These are phyloP conservation scores for Cutaneotrichosporon cyanovorans DNA, from an alignment of 1,284 basidiomycete genomes.

Conservation along the genomic window DNA sequence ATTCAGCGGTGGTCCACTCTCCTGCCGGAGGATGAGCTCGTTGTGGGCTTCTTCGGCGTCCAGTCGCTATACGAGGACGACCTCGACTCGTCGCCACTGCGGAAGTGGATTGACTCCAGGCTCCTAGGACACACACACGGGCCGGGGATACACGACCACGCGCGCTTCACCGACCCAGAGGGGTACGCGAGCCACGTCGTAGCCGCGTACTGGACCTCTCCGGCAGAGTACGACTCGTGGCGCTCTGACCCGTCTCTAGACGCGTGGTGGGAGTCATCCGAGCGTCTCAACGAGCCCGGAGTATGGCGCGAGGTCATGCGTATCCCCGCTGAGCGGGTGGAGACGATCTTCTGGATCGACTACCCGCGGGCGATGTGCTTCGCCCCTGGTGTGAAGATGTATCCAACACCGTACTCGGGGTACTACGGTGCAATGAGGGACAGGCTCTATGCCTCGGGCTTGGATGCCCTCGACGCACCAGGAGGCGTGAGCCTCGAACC, in stretches of 20 bases:
- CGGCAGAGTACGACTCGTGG: slow-evolving; percentile 1
- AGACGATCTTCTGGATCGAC: slow-evolving; percentile 14
- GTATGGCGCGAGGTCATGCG: slow-evolving; percentile 7
- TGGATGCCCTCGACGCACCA: not conserved
- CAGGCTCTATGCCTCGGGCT: slow-evolving; percentile 1
- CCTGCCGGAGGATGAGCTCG: not conserved
- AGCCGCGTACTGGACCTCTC: slow-evolving; percentile 5
- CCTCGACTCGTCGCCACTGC: not conserved
- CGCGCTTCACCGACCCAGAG: slow-evolving; percentile 1
- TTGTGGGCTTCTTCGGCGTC: slow-evolving; percentile 2
- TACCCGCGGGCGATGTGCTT: slow-evolving; percentile 6
- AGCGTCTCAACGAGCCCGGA: not conserved
- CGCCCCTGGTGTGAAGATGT: slow-evolving; percentile 2
- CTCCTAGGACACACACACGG: not conserved
- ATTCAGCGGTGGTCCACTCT: slow-evolving; percentile 9
- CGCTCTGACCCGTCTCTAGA: not conserved
- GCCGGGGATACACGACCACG: slow-evolving; percentile 7
- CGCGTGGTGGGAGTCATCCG: slow-evolving; percentile 1
- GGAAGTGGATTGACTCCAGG: not conserved
- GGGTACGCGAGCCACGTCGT: slow-evolving; percentile 10
- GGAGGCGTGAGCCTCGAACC: not conserved
- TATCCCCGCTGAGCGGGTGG: slow-evolving; percentile 5
- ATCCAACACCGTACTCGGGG: slow-evolving; percentile 15
- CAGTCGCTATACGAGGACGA: not conserved
- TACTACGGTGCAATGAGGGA: slow-evolving; percentile 16